Percentiles rank a stretch among this genome's conserved stretches.
These are phyloP conservation scores for Kodamaea derodonti DNA, from an alignment of 1,139 yeast species.

Conservation along the genomic window DNA sequence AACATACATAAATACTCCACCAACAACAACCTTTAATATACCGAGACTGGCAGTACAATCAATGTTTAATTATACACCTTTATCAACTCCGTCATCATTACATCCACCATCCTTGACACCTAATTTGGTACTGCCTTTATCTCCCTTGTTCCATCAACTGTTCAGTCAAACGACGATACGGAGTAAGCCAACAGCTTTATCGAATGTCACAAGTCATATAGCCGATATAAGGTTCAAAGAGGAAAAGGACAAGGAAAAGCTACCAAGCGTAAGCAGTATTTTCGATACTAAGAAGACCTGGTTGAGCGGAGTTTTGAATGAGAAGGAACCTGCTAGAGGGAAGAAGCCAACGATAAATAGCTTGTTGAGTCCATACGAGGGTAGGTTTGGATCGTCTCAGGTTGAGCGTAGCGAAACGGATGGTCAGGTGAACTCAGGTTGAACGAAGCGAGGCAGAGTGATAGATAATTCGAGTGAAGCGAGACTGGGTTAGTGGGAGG, in stretches of 20 bases:
- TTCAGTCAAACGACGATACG: constrained; percentile 24
- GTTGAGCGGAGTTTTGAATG: constrained; percentile 12
- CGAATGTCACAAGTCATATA: neutral
- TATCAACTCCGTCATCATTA: neutral
- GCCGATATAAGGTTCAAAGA: constrained; percentile 1
- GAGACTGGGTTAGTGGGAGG: too few relatives aligned
- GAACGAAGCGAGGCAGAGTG: neutral
- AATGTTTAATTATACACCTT: constrained; percentile 2
- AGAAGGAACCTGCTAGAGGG: constrained; percentile 2
- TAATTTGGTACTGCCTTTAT: constrained; percentile 36
- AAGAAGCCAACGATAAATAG: constrained; percentile 34
- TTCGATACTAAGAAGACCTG: constrained; percentile 4
- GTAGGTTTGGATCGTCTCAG: neutral
- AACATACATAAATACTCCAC: constrained; percentile 6
- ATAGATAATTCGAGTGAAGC: neutral
- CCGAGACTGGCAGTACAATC: constrained; percentile 12
- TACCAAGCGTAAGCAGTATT: constrained; percentile 13
- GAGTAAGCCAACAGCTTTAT: constrained; percentile 1
- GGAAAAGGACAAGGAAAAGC: constrained; percentile 3
- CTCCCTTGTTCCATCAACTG: constrained; percentile 40
- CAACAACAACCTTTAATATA: constrained; percentile 11
- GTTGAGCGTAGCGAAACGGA: neutral
- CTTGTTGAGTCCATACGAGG: constrained; percentile 17
- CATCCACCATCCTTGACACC: constrained; percentile 21
- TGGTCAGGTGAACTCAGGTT: neutral